Percentiles rank a stretch among this genome's conserved stretches.
These are phyloP conservation scores for Pythium guiyangense DNA, from an alignment of 352 stramenopile species.

Conservation along the genomic window DNA sequence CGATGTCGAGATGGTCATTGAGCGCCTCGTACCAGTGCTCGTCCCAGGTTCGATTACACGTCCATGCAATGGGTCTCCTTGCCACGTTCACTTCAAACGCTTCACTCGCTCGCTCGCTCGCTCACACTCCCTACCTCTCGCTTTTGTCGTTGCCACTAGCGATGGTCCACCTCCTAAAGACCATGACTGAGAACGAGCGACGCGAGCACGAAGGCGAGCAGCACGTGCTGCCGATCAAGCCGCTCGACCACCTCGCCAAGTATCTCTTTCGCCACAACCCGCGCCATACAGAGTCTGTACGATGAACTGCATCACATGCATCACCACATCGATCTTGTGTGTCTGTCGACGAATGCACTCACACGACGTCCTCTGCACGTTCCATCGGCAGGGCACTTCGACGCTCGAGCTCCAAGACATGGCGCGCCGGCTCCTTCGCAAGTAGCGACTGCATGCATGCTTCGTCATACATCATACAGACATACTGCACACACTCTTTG, in stretches of 20 bases:
- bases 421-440: conserved; percentile 26
- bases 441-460: conserved; percentile 17
- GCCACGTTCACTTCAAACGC: too few species aligned
- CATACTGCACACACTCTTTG: not conserved
- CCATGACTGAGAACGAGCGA: conserved; percentile 35
- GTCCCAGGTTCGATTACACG: conserved; percentile 36
- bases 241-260: conserved; percentile 60
- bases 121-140: too few species aligned
- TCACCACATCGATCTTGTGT: not conserved
- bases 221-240: conserved; percentile 32
- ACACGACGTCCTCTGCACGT: not conserved
- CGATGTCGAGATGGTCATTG: conserved; percentile 45
- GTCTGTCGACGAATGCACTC: not conserved
- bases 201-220: conserved; percentile 34
- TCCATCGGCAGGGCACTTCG: conserved; percentile 24
- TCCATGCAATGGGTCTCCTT: conserved; percentile 1
- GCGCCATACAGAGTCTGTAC: conserved; percentile 39
- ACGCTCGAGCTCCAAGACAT: conserved; percentile 30
- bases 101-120: too few species aligned
- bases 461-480: not conserved
- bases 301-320: not conserved
- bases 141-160: too few species aligned
- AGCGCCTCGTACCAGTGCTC: conserved; percentile 52
- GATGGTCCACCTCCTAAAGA: conserved; percentile 51
- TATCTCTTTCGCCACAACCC: conserved; percentile 68